Base-by-base conservation (phyloP, 140 eudicot species). In the Artemisia princeps region DNA sequence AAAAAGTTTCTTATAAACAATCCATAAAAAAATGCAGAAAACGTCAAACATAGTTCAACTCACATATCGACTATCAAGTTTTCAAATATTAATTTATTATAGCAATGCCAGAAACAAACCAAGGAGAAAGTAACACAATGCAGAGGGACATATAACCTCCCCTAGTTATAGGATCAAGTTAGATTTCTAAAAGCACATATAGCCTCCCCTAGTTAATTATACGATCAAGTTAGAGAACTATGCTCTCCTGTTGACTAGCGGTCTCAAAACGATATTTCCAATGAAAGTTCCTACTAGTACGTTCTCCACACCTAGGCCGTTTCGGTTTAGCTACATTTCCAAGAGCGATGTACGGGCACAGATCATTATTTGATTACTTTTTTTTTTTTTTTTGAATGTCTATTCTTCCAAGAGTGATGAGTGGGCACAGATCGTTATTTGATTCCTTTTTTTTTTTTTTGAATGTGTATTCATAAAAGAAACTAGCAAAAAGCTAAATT, bases 201-300 rank as follows among this genome's bases (percentile, higher is more conserved):
- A 0, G 51, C 76, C 76, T 71, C 63, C 76, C 76, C 75, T 63
- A 1, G 76, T 4, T 56, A 17, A 17, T 17, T 17, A 37, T n/a
- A 37, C n/a, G 15, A 33, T 12, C 24, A 30, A 2, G 6, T 30
- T n/a, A 37, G 14, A 37, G 3, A n/a, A 10, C 49, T 65, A 20
- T 44, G 11, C 33, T 52, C 28, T 30, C 10, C 51, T 53, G 37
- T 67, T 67, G 33, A 52, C 62, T 22, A 67, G 17, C 4, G 0
- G 61, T 52, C 15, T 67, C 55, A 12, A 54, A 55, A 55, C 6
- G 56, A 55, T 14, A 3, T 23, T 44, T 69, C 57, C 55, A 10
- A 69, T 1, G 65, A 56, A 5, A 45, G 17, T 69, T 69, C 73
- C 65, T 44, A 55, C 52, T 12, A n/a, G 24, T 30, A 55, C 23